Base-by-base conservation (phyloP, 345 rosid genomes). In the Moringa oleifera region DNA sequence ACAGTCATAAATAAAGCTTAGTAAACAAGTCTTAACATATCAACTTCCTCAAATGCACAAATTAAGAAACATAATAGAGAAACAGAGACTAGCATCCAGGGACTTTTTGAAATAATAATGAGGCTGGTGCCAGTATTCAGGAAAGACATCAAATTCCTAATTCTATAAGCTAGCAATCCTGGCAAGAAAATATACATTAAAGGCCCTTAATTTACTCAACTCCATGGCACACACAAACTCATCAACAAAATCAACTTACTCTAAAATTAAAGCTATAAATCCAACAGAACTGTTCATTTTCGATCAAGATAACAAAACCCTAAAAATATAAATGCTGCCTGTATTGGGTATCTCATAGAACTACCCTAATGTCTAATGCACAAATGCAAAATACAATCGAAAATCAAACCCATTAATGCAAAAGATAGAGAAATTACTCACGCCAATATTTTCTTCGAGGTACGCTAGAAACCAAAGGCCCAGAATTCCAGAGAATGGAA, bases 401-500 rank as follows among this genome's bases (percentile, higher is more conserved):
- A 20, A 31, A 6, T 5, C 41, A 37, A 67, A 53, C 64, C 59
- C 49, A 53, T 25, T 5, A 54, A 72, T 25, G 53, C 18, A 45
- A 23, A 51, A 20, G 11, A 4, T 0, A 2, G 13, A 57, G n/a
- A 57, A 23, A 62, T 0, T 25, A 71, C 82, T 75, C 67, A 80
- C 87, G 64, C 25, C 53, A 53, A 64, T 33, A 41, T 23, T 60
- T 25, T 55, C 18, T 47, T 53, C 56, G 55, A 60, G 21, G 57
- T 31, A 53, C 15, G 21, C 6, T 18, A 31, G 59, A 33, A 49
- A 18, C 24, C 23, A 58, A 65, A 65, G 16, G 37, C 20, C 57
- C 57, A 64, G 23, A 52, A 22, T 50, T 63, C 52, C 50, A 20
- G 51, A 2, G 51, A 58, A 52, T 47, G 15, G 69, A 61, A 64